Percentiles rank a stretch among this genome's conserved stretches.
Evolutionary conservation across 2,329 filamentous ascomycete species (phyloP).

Genomic region (Parastagonospora avenae): DNA sequence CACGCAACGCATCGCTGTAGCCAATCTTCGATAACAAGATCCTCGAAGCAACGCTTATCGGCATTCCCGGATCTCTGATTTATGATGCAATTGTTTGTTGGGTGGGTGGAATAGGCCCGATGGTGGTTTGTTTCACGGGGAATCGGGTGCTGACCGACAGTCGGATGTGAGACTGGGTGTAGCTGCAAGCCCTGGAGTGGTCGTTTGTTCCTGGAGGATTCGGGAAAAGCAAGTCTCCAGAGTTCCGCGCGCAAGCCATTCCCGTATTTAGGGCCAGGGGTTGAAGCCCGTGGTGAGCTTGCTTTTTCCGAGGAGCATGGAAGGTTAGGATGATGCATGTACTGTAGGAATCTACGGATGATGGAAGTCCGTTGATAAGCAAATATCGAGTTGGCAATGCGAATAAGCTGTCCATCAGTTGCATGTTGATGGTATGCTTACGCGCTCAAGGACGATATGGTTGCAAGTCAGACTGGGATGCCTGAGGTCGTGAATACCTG

Average conservation of each 20-base stretch:
- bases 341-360: neutral
- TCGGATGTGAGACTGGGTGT: no score
- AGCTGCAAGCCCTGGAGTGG: no score
- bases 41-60: neutral
- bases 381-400: no score
- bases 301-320: neutral
- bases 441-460: neutral
- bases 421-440: no score
- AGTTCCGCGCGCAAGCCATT: slow-evolving; percentile 6
- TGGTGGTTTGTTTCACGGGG: no score
- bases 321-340: neutral
- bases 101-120: neutral
- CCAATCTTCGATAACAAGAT: neutral
- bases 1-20: neutral
- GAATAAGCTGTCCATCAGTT: no score
- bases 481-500: no score
- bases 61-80: no score
- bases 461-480: no score
- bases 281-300: neutral
- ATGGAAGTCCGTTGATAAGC: neutral
- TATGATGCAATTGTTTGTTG: neutral
- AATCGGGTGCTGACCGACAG: no score
- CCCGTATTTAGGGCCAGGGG: slow-evolving; percentile 2
- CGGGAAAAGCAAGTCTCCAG: neutral
- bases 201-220: no score